A percentile compares a stretch with the other conserved stretches of the same genome.
Evolutionary conservation across 2,329 filamentous ascomycete species (phyloP).

Genomic region (Colletotrichum paranaense): DNA sequence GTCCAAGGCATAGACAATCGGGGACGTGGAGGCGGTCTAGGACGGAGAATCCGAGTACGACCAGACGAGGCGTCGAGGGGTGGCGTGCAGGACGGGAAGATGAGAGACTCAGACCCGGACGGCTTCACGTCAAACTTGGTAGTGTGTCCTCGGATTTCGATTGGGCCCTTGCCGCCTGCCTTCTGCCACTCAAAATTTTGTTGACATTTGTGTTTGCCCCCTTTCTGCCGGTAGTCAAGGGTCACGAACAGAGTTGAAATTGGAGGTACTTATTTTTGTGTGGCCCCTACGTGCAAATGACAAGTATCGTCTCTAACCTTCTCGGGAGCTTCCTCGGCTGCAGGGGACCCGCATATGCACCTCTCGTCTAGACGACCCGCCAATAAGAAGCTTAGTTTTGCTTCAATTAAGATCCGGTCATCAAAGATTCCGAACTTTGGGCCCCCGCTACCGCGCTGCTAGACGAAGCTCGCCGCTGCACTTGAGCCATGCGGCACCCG

Average conservation of each 20-base stretch:
- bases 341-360: slow-evolving; percentile 29
- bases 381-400: slow-evolving; percentile 33
- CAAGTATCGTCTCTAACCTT: slow-evolving; percentile 5
- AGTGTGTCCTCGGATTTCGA: slow-evolving; percentile 23
- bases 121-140: slow-evolving; percentile 25
- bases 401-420: slow-evolving; percentile 23
- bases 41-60: slow-evolving; percentile 27
- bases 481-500: not conserved
- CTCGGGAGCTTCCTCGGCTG: slow-evolving; percentile 23
- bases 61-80: slow-evolving; percentile 20
- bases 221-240: slow-evolving; percentile 36
- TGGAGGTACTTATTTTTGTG: slow-evolving; percentile 1
- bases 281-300: not conserved
- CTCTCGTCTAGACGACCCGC: slow-evolving; percentile 24
- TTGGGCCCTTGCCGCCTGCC: slow-evolving; percentile 8
- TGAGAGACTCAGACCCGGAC: not conserved
- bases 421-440: not conserved
- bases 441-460: not conserved
- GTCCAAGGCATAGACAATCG: slow-evolving; percentile 11
- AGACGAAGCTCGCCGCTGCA: slow-evolving; percentile 1
- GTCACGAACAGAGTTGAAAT: slow-evolving; percentile 26
- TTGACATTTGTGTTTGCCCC: slow-evolving; percentile 35
- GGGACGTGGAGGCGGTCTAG: slow-evolving; percentile 17
- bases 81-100: slow-evolving; percentile 24
- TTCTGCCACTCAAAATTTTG: slow-evolving; percentile 28